Evolutionary conservation across 345 rosid genomes (phyloP).

Genomic region (Populus tremula): DNA sequence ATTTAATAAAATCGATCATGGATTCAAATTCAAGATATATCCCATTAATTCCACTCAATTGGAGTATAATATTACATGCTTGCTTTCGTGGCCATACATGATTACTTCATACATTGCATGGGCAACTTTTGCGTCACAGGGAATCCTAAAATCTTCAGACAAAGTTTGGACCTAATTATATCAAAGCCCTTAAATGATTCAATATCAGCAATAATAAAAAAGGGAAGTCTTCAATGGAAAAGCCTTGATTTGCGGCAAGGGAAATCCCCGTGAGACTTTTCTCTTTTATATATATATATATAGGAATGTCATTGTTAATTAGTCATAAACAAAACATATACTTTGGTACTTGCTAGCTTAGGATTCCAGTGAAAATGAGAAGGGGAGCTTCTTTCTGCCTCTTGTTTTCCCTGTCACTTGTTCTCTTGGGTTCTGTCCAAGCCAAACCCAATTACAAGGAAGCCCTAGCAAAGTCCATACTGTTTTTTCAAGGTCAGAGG

Average conservation of each 20-base stretch:
- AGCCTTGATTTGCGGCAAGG: conserved; percentile 38
- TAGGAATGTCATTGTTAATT: conserved; percentile 14
- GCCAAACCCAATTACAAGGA: conserved; percentile 73
- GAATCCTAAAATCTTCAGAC: background rate
- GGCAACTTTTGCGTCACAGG: background rate
- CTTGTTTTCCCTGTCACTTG: conserved; percentile 22
- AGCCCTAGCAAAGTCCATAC: conserved; percentile 69
- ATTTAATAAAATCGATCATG: too few species aligned
- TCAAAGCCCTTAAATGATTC: background rate
- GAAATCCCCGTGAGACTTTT: background rate
- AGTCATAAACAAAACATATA: background rate
- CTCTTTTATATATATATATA: conserved; percentile 17
- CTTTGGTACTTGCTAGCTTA: background rate
- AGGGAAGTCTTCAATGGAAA: conserved; percentile 10
- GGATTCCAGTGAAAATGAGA: conserved; percentile 6
- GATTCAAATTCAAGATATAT: too few species aligned
- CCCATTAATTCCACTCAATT: background rate
- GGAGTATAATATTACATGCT: background rate
- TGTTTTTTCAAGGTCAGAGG: conserved; percentile 90
- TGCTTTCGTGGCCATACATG: background rate
- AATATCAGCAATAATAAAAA: background rate
- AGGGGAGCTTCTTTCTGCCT: conserved; percentile 12
- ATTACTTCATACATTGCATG: conserved; percentile 6
- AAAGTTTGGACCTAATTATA: background rate
- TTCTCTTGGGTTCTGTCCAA: conserved; percentile 26